Evolutionary conservation across 306 rosid species (phyloP).

Genomic region (Bauhinia variegata): DNA sequence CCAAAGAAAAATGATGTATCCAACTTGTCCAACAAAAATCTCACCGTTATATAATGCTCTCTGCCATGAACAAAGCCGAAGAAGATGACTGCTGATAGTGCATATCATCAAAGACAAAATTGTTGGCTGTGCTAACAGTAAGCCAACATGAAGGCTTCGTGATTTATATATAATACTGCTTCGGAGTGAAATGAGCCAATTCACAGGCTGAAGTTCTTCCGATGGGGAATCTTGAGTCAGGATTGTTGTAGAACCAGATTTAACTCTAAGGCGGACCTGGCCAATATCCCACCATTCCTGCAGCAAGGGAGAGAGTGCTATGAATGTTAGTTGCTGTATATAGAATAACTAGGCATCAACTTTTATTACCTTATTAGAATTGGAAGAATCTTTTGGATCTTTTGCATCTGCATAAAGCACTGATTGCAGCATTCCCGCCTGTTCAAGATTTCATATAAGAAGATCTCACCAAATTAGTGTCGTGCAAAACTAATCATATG

Average conservation of each 20-base stretch:
- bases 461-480: conserved; percentile 27
- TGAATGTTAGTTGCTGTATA: conserved; percentile 5
- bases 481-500: conserved; percentile 24
- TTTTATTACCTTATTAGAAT: conserved; percentile 77
- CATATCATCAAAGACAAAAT: conserved; percentile 44
- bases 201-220: conserved; percentile 33
- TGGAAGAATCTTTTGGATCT: conserved; percentile 77
- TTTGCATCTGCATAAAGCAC: conserved; percentile 78
- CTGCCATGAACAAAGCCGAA: conserved; percentile 43
- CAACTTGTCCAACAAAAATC: conserved; percentile 34
- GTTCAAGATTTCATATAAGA: conserved; percentile 40
- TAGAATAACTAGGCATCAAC: too few relatives aligned
- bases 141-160: conserved; percentile 31
- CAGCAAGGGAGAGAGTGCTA: conserved; percentile 25
- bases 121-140: conserved; percentile 38
- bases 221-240: conserved; percentile 36
- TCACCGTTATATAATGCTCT: conserved; percentile 34
- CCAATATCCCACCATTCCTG: conserved; percentile 87
- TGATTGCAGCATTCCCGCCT: conserved; percentile 82
- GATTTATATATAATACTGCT: conserved; percentile 12
- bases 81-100: conserved; percentile 36
- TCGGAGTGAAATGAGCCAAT: conserved; percentile 21
- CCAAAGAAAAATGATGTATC: conserved; percentile 22
- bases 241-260: conserved; percentile 82
- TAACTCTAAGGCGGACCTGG: conserved; percentile 74